These are phyloP conservation scores for Salvia hispanica DNA, from an alignment of 257 asterid genomes.

Conservation along the genomic window DNA sequence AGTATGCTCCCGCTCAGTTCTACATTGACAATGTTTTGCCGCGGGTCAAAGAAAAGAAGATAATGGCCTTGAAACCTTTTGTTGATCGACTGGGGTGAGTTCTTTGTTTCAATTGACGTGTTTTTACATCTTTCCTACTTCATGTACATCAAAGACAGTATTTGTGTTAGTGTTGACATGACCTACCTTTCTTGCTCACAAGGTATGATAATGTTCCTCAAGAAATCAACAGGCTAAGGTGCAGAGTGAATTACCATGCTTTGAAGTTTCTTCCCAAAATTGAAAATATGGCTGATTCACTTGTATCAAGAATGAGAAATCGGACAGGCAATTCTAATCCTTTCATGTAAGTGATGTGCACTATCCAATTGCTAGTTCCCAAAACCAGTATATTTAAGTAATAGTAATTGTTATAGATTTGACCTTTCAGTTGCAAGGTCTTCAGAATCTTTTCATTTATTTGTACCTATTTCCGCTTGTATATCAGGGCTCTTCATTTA, in stretches of 20 bases:
- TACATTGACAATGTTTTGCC: slow-evolving; percentile 97
- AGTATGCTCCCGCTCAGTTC: slow-evolving; percentile 97
- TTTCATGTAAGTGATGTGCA: slow-evolving; percentile 69
- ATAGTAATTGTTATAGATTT: not conserved
- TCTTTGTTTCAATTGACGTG: slow-evolving; percentile 24
- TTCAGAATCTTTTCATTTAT: slow-evolving; percentile 12
- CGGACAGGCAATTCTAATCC: slow-evolving; percentile 86
- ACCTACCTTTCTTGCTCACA: slow-evolving; percentile 29
- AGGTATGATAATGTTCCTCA: slow-evolving; percentile 97
- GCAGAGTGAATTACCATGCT: slow-evolving; percentile 98
- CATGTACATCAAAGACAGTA: not conserved
- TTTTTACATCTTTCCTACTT: slow-evolving; percentile 13
- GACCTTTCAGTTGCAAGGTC: slow-evolving; percentile 15
- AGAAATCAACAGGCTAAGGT: slow-evolving; percentile 95
- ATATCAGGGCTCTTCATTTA: slow-evolving; percentile 95
- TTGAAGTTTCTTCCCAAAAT: slow-evolving; percentile 93
- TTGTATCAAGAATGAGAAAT: slow-evolving; percentile 96
- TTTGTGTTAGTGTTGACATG: slow-evolving; percentile 9
- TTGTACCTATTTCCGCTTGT: not conserved
- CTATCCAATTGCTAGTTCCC: slow-evolving; percentile 18
- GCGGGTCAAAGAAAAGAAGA: slow-evolving; percentile 89
- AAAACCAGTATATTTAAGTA: slow-evolving; percentile 20
- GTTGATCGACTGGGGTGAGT: slow-evolving; percentile 99
- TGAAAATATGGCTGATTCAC: slow-evolving; percentile 92
- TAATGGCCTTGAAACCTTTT: slow-evolving; percentile 96